Percentiles rank a stretch among this genome's conserved stretches.
Conservation (phyloP, 345 rosid species). For the Garcia nutans region DNA sequence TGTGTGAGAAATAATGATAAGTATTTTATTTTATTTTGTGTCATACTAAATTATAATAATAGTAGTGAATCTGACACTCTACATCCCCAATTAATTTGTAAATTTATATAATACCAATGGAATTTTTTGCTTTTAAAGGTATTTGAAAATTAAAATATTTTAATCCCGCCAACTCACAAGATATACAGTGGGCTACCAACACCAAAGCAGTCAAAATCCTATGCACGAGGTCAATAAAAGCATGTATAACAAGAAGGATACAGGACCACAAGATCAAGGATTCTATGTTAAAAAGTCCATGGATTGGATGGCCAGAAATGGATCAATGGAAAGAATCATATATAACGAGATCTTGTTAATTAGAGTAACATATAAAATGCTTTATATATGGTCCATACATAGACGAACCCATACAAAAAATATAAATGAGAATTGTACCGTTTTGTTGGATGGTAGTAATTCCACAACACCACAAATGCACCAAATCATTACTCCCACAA, state of each 20-base stretch:
- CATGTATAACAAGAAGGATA: too few species aligned
- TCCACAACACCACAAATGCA: constrained; percentile 47
- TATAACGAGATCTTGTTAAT: constrained; percentile 19
- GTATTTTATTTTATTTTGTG: too few species aligned
- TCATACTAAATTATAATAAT: too few species aligned
- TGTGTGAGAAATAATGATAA: too few species aligned
- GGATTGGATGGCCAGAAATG: not conserved
- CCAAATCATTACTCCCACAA: constrained; percentile 37
- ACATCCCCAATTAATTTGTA: too few species aligned
- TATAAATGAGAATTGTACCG: constrained; percentile 26
- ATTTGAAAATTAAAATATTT: too few species aligned
- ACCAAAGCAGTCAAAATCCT: not conserved
- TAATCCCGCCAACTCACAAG: too few species aligned
- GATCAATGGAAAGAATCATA: not conserved
- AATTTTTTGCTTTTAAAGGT: too few species aligned
- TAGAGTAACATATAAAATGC: not conserved
- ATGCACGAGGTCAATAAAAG: not conserved
- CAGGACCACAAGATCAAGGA: constrained; percentile 16
- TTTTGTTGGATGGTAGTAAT: constrained; percentile 30
- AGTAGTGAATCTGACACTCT: too few species aligned
- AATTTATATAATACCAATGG: too few species aligned
- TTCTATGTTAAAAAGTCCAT: not conserved
- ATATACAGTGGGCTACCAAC: not conserved
- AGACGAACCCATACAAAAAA: not conserved
- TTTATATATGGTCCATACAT: not conserved